phyloP scores from a whole-genome alignment of 768 basidiomycete species.

The Amanita brunnescens region DNA sequence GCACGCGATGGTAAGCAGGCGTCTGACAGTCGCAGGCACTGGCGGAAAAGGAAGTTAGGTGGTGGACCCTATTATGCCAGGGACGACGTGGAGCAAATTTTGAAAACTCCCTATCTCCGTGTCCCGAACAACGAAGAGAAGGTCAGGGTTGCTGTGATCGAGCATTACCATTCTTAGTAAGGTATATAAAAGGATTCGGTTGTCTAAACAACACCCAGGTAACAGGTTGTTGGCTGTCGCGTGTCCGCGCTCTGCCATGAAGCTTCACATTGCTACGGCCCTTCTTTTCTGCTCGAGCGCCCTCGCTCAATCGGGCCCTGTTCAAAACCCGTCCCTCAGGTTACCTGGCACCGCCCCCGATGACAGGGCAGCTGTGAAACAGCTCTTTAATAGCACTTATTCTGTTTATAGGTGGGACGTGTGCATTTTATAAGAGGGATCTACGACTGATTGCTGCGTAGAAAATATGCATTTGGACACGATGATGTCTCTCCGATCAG shows the following conservation, averaged over 20 bases:
- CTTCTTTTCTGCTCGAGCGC: constrained; percentile 11
- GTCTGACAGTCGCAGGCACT: too few relatives aligned
- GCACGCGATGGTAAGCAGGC: too few relatives aligned
- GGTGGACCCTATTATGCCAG: too few relatives aligned
- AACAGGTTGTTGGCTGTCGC: too few relatives aligned
- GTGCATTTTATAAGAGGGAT: too few relatives aligned
- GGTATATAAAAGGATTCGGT: too few relatives aligned
- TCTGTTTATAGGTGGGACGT: constrained; percentile 42
- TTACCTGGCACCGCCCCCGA: constrained; percentile 32
- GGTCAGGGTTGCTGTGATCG: constrained; percentile 11
- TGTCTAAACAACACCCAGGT: too few relatives aligned
- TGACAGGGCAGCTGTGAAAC: constrained; percentile 32
- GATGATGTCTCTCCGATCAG: constrained; percentile 40
- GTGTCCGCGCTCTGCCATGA: constrained; percentile 15
- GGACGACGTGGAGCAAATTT: too few relatives aligned
- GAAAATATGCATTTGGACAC: constrained; percentile 45
- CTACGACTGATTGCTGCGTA: constrained; percentile 13
- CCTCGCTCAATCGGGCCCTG: constrained; percentile 23
- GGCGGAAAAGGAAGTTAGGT: too few relatives aligned
- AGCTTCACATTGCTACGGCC: constrained; percentile 7
- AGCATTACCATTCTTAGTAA: too few relatives aligned
- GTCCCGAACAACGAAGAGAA: not conserved
- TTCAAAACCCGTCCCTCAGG: constrained; percentile 35
- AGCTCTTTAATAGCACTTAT: constrained; percentile 46
- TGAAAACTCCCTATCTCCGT: too few relatives aligned